Evolutionary conservation across 257 asterid species (phyloP).

Genomic region (Eustoma russellianum): DNA sequence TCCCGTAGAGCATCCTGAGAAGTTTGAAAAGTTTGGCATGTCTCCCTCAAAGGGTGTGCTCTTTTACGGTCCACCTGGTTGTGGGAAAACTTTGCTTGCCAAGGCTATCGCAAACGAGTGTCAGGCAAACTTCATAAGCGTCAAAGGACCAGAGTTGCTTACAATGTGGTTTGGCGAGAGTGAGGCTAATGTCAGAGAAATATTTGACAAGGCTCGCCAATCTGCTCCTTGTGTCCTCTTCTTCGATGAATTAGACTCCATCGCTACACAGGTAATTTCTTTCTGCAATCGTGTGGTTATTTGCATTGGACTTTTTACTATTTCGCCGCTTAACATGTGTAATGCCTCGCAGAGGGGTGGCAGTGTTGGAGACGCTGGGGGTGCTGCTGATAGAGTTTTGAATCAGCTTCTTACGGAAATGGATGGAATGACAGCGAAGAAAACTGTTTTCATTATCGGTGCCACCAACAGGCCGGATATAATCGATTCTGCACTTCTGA

Average conservation of each 20-base stretch:
- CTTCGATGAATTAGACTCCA: slow-evolving; percentile 63
- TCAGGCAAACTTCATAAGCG: slow-evolving; percentile 55
- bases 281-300: not conserved
- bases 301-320: not conserved
- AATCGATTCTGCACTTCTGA: slow-evolving; percentile 51
- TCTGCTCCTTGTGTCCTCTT: slow-evolving; percentile 77
- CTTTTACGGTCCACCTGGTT: slow-evolving; percentile 63
- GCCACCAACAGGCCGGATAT: slow-evolving; percentile 64
- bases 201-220: slow-evolving; percentile 58
- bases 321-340: not conserved
- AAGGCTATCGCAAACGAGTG: slow-evolving; percentile 67
- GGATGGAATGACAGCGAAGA: slow-evolving; percentile 64
- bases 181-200: slow-evolving; percentile 58
- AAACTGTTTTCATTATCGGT: slow-evolving; percentile 56
- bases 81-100: slow-evolving; percentile 57
- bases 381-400: slow-evolving; percentile 57
- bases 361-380: slow-evolving; percentile 56
- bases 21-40: slow-evolving; percentile 60
- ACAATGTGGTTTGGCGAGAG: slow-evolving; percentile 76
- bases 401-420: slow-evolving; percentile 54
- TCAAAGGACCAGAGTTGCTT: slow-evolving; percentile 58
- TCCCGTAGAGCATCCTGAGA: slow-evolving; percentile 68
- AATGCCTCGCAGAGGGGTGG: slow-evolving; percentile 48
- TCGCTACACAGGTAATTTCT: slow-evolving; percentile 50
- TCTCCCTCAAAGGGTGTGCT: slow-evolving; percentile 63